Percentiles rank a stretch among this genome's conserved stretches.
Evolutionary conservation across 2,329 filamentous ascomycete species (phyloP).

Genomic region (Xylaria sp.): DNA sequence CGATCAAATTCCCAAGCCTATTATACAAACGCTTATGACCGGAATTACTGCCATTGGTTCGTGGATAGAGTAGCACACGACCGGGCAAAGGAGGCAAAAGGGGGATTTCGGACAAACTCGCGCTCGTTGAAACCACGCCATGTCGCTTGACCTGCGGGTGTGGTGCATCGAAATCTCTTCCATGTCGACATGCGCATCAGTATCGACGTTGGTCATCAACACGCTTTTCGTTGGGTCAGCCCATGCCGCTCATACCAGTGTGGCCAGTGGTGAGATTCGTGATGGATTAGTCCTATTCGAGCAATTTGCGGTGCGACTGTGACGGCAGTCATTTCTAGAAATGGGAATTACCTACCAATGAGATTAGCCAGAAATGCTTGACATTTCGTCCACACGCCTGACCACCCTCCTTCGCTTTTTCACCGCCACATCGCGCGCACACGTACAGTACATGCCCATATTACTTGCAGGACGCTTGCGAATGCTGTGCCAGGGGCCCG

Average conservation of each 20-base stretch:
- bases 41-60: background rate
- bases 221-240: too few relatives aligned
- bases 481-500: background rate
- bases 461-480: conserved; percentile 1
- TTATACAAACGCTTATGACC: conserved; percentile 1
- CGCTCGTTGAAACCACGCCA: background rate
- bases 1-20: background rate
- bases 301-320: background rate
- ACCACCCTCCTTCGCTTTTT: background rate
- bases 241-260: conserved; percentile 11
- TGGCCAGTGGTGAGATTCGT: background rate
- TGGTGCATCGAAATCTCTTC: conserved; percentile 5
- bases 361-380: background rate
- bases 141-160: background rate
- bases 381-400: background rate
- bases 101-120: background rate
- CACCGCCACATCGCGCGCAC: conserved; percentile 8
- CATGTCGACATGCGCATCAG: conserved; percentile 4
- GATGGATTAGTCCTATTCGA: background rate
- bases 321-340: background rate
- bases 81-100: background rate
- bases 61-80: background rate
- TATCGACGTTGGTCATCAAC: background rate
- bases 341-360: background rate
- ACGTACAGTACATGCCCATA: too few relatives aligned